A percentile compares a stretch with the other conserved stretches of the same genome.
These are phyloP conservation scores for Neopestalotiopsis clavispora DNA, from an alignment of 2,329 filamentous ascomycete species.

Conservation along the genomic window DNA sequence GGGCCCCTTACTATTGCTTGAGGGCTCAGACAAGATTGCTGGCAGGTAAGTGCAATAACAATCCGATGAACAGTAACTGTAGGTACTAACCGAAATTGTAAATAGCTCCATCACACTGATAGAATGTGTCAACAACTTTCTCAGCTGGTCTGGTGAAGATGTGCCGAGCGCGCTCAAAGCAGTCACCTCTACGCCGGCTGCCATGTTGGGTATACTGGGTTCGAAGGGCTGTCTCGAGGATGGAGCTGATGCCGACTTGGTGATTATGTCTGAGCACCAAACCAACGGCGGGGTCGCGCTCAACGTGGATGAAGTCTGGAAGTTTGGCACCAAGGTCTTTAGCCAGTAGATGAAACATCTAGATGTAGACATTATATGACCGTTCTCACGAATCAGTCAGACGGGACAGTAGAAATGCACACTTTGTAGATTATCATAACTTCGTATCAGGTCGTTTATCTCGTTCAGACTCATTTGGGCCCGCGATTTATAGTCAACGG, in stretches of 20 bases:
- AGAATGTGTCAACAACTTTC: conserved; percentile 82
- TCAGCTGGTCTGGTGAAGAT: conserved; percentile 72
- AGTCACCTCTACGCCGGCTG: conserved; percentile 78
- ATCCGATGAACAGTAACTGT: background rate
- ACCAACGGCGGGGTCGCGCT: conserved; percentile 54
- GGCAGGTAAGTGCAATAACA: conserved; percentile 60
- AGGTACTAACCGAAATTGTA: background rate
- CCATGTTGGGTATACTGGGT: conserved; percentile 71
- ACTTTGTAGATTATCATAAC: conserved; percentile 6
- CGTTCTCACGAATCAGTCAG: background rate
- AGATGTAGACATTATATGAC: background rate
- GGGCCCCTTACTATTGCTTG: conserved; percentile 73
- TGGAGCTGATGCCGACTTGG: conserved; percentile 71
- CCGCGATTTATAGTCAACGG: conserved; percentile 57
- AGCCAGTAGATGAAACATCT: background rate
- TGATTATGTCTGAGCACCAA: conserved; percentile 66
- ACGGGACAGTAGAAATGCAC: background rate
- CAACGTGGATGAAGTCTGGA: conserved; percentile 78
- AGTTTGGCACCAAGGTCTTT: conserved; percentile 63
- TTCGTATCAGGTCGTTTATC: background rate
- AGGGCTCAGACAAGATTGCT: conserved; percentile 80
- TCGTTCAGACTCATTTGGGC: conserved; percentile 19
- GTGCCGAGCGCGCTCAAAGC: conserved; percentile 72
- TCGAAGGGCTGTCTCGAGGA: conserved; percentile 69
- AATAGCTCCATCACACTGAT: conserved; percentile 72